A percentile compares a stretch with the other conserved stretches of the same genome.
These are phyloP conservation scores for Endothia cerciana DNA, from an alignment of 2,329 filamentous ascomycete species.

Conservation along the genomic window DNA sequence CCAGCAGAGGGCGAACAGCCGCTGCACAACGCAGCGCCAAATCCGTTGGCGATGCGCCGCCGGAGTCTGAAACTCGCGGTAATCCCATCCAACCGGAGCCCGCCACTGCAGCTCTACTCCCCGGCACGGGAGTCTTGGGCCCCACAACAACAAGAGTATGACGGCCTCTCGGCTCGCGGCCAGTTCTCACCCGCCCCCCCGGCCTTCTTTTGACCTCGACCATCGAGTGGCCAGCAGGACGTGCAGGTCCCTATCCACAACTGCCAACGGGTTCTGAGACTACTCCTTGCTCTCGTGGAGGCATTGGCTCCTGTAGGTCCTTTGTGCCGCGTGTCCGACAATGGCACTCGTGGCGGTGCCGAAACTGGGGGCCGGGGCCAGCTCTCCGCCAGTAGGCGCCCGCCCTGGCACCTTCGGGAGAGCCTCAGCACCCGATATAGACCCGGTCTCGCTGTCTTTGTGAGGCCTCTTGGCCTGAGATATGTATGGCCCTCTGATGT, in stretches of 20 bases:
- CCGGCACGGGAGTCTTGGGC: too few relatives aligned
- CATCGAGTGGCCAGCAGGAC: constrained; percentile 9
- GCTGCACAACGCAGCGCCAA: neutral
- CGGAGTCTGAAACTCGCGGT: constrained; percentile 14
- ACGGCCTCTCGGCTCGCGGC: neutral
- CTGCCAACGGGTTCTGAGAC: neutral
- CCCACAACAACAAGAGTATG: constrained; percentile 10
- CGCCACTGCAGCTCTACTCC: neutral
- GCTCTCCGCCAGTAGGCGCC: constrained; percentile 7
- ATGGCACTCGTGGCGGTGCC: constrained; percentile 5
- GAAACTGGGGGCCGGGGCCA: neutral
- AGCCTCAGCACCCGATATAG: neutral
- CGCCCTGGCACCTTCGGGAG: neutral
- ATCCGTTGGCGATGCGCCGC: constrained; percentile 13
- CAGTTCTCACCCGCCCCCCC: neutral
- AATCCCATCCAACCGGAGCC: constrained; percentile 9
- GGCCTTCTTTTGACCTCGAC: neutral
- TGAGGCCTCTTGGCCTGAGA: neutral
- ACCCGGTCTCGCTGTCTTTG: neutral
- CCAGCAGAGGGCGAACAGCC: neutral
- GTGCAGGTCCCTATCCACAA: neutral
- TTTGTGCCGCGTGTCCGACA: neutral
- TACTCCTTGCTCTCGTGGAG: neutral
- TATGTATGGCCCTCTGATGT: neutral
- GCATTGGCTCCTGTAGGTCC: neutral